Percentiles rank a stretch among this genome's conserved stretches.
phyloP scores from a whole-genome alignment of 2,329 filamentous ascomycete species.

The Neonectria hederae region DNA sequence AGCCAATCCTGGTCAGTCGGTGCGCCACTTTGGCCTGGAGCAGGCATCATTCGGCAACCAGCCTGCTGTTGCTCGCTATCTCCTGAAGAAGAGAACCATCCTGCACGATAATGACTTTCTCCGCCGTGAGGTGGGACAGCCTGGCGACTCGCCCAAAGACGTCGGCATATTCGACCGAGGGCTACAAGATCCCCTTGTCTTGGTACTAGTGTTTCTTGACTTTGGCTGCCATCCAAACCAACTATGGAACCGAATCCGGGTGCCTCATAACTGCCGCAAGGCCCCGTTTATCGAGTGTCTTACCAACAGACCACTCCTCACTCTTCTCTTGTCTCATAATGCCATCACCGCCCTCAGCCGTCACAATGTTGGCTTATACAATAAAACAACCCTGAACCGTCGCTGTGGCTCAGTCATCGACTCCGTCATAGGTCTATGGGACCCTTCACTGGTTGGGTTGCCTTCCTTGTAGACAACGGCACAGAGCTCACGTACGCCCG shows the following conservation, averaged over 20 bases:
- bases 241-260: background rate
- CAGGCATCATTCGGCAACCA: constrained; percentile 15
- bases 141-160: no score
- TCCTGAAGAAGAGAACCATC: background rate
- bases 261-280: background rate
- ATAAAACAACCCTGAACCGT: background rate
- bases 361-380: background rate
- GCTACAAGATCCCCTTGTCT: constrained; percentile 1
- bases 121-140: no score
- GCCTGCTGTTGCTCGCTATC: background rate
- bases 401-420: background rate
- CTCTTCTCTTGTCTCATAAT: background rate
- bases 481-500: background rate
- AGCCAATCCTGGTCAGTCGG: background rate
- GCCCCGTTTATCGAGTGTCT: background rate
- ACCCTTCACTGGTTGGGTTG: background rate
- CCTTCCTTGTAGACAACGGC: background rate
- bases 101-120: constrained; percentile 14
- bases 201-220: constrained; percentile 12
- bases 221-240: constrained; percentile 21
- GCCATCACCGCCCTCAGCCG: background rate
- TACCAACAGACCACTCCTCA: constrained; percentile 1
- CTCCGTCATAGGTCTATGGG: background rate
- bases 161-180: no score
- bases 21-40: constrained; percentile 13